Percentiles rank a stretch among this genome's conserved stretches.
Evolutionary conservation across 345 rosid species (phyloP).

Genomic region (Gossypioides kirkii): DNA sequence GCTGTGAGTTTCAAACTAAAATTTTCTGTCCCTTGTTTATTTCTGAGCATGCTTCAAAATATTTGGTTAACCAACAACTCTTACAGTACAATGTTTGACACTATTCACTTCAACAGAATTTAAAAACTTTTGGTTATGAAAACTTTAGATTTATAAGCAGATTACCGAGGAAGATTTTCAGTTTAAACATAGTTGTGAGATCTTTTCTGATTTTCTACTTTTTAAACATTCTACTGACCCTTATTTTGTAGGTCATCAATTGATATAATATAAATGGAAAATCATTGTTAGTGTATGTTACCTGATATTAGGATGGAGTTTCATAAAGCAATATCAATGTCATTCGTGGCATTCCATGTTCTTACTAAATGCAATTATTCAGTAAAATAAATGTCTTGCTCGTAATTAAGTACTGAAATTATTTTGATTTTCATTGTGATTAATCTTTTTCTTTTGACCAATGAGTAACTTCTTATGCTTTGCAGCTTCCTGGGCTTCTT

Average conservation of each 20-base stretch:
- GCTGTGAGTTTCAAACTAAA: conserved; percentile 52
- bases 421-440: background rate
- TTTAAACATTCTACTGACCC: background rate
- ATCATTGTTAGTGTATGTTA: background rate
- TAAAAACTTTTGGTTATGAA: background rate
- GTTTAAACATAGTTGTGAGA: background rate
- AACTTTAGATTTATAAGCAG: background rate
- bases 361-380: background rate
- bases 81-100: background rate
- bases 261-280: background rate
- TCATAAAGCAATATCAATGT: background rate
- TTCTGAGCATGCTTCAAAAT: background rate
- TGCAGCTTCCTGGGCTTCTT: conserved; percentile 83
- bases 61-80: background rate
- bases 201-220: background rate
- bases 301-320: background rate
- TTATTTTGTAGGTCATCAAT: background rate
- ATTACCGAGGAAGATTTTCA: background rate
- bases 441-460: background rate
- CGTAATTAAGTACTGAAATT: background rate
- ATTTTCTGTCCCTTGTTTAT: background rate
- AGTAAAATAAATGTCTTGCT: background rate
- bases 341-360: background rate
- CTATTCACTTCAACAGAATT: background rate
- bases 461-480: conserved; percentile 8